Evolutionary conservation across 768 basidiomycete genomes (phyloP), one percentile per base, ranked within the genome.

Genomic region (Naematelia aurantialba): DNA sequence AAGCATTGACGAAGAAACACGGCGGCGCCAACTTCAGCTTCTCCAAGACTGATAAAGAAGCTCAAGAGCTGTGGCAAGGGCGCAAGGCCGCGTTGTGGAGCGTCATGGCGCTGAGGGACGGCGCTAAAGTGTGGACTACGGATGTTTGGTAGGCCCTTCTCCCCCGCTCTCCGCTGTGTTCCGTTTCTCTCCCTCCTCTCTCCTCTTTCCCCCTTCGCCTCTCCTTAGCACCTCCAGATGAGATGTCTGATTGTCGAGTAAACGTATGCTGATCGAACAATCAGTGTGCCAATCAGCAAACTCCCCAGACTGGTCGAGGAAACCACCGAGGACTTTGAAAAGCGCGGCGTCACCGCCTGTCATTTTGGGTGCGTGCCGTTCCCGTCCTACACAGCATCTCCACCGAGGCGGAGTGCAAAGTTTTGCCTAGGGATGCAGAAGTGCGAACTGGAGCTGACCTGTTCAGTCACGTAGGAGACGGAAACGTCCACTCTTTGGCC

Each of bases 61-160:
- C 88, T 0, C 83, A 85, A 3, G 82, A 83, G 52, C 72, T 94
- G 5, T 94, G 91, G 88, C 83, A 87, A 68, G 87, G 88, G 71
- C 83, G 92, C 47, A 94, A 94, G 77, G 87, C 89, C 68, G 87
- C 88, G 3, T 75, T 92, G 39, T 87, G 83, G 79, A 85, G 85
- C 24, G 86, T 85, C 22, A 65, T 91, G 61, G 84, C 83, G 2
- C 79, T 84, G 2, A 72, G 83, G 52, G 86, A 87, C 13, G 88
- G 84, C 10, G 78, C 80, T 17, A 83, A 83, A 44, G 85, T 84
- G 60, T 92, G 89, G 90, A 87, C 85, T 22, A 94, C 91, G 0
- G 91, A 92, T 75, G 91, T 92, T 26, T 93, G 91, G 89, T 89
- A 76, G 58, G 79, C n/a, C n/a, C n/a, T n/a, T n/a, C n/a, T n/a